These are phyloP conservation scores for Neurospora sp. DNA, from an alignment of 2,329 filamentous ascomycete genomes.

Conservation along the genomic window DNA sequence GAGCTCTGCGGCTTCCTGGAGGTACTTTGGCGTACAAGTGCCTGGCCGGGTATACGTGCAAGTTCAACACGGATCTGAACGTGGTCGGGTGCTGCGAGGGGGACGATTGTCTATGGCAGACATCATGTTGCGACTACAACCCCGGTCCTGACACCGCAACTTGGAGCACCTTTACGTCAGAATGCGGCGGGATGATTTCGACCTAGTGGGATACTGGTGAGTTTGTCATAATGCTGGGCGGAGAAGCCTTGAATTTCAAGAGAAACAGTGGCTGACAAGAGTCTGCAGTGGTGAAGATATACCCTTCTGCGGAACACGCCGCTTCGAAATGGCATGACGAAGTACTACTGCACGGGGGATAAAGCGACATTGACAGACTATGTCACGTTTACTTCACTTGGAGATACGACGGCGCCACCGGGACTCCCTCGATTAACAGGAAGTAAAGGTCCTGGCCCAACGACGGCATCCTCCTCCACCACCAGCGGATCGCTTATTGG, in stretches of 20 bases:
- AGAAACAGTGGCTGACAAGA: not conserved
- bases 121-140: not conserved
- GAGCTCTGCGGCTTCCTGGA: conserved; percentile 2
- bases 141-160: not conserved
- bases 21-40: not conserved
- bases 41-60: not conserved
- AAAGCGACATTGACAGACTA: not conserved
- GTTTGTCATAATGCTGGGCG: not conserved
- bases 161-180: not conserved
- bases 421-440: not conserved
- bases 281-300: not conserved
- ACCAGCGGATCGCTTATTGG: not conserved
- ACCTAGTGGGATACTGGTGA: not conserved
- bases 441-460: not conserved
- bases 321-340: not conserved
- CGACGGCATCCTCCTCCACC: not conserved
- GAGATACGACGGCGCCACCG: not conserved
- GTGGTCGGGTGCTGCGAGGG: conserved; percentile 2
- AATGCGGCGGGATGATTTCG: not conserved
- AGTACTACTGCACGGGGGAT: not conserved
- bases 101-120: not conserved
- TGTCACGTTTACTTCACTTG: not conserved
- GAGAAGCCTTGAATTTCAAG: too few species aligned
- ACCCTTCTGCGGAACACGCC: not conserved
- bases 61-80: conserved; percentile 3